Conservation (phyloP, 306 rosid species). For the Vigna trinervia region DNA sequence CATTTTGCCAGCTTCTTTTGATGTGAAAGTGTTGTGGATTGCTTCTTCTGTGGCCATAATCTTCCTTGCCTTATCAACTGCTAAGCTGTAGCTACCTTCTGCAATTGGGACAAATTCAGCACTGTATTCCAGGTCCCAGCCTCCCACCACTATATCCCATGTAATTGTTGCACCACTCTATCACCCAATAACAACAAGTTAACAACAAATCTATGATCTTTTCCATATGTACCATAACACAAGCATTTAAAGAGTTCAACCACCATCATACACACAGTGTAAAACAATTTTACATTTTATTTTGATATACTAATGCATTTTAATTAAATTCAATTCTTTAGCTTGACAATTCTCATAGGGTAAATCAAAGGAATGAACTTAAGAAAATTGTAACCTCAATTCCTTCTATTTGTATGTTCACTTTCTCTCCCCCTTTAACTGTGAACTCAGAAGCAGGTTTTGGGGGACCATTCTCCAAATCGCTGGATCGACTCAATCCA, state of each 20-base stretch:
- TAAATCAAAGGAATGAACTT: not conserved
- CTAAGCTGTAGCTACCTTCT: conserved; percentile 74
- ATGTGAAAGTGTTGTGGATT: conserved; percentile 72
- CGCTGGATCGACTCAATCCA: conserved; percentile 74
- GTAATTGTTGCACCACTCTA: conserved; percentile 81
- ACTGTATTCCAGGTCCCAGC: conserved; percentile 91
- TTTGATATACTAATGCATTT: not conserved
- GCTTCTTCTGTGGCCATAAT: conserved; percentile 71
- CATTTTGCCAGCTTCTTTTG: conserved; percentile 74
- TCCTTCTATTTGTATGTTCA: conserved; percentile 93
- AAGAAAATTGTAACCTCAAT: conserved; percentile 66
- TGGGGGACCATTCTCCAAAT: conserved; percentile 79
- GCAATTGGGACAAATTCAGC: conserved; percentile 79
- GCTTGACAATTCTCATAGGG: not conserved
- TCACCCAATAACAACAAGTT: conserved; percentile 7
- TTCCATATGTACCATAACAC: not conserved
- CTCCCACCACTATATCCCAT: conserved; percentile 95
- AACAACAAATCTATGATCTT: not conserved
- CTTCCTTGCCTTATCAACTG: conserved; percentile 78
- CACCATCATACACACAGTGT: too few species aligned
- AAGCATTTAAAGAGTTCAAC: too few species aligned
- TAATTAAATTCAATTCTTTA: not conserved
- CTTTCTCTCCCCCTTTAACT: conserved; percentile 93
- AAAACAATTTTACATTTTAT: too few species aligned
- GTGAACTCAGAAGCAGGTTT: conserved; percentile 95